phyloP scores from a whole-genome alignment of 805 yeast genomes.

The Metschnikowia continentalis region DNA sequence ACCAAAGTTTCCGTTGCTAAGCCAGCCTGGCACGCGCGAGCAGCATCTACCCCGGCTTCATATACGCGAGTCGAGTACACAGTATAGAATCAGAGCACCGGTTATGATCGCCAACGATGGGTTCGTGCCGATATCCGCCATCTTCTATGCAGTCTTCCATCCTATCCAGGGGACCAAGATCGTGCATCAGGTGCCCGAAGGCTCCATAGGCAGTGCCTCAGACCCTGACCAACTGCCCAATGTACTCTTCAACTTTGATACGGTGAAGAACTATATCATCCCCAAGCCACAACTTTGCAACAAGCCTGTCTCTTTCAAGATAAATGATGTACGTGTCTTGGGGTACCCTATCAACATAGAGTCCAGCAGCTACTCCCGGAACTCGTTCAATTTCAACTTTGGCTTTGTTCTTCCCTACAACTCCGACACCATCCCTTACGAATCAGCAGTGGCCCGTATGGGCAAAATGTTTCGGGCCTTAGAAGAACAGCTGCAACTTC shows the following conservation, averaged over 20 bases:
- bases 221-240: conserved; percentile 6
- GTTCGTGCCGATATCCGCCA: conserved; percentile 82
- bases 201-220: conserved; percentile 40
- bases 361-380: conserved; percentile 75
- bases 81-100: neutral
- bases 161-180: conserved; percentile 95
- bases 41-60: neutral
- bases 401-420: conserved; percentile 86
- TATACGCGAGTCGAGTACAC: neutral
- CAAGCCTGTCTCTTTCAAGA: conserved; percentile 67
- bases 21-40: neutral
- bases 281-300: conserved; percentile 93
- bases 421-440: conserved; percentile 80
- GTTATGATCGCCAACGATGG: conserved; percentile 47
- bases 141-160: conserved; percentile 89
- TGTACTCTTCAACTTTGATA: conserved; percentile 67
- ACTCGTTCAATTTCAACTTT: conserved; percentile 88
- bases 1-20: neutral
- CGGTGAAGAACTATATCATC: conserved; percentile 83
- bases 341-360: conserved; percentile 88
- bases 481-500: conserved; percentile 80
- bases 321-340: conserved; percentile 64
- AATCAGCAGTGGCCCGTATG: conserved; percentile 74
- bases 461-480: conserved; percentile 86
- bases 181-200: conserved; percentile 83